Evolutionary conservation across 768 basidiomycete genomes (phyloP).

Genomic region (Pulveroboletus sp.): DNA sequence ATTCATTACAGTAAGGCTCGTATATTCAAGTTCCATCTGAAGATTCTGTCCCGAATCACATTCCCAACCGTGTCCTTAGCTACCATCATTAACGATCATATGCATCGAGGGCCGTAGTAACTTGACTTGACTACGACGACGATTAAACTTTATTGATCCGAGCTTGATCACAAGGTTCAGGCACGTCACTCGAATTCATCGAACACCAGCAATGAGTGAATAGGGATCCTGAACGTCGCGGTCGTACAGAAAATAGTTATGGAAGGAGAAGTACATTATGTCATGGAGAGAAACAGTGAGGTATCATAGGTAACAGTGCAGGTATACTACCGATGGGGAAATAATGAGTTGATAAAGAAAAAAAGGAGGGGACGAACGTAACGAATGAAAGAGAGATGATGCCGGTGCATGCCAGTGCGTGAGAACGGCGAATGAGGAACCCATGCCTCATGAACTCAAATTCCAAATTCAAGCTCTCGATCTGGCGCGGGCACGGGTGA

Average conservation of each 20-base stretch:
- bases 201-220: not conserved
- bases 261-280: slow-evolving; percentile 8
- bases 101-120: slow-evolving; percentile 5
- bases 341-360: slow-evolving; percentile 20
- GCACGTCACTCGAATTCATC: no score
- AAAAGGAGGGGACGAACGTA: slow-evolving; percentile 10
- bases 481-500: slow-evolving; percentile 21
- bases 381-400: not conserved
- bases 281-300: not conserved
- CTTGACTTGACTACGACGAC: not conserved
- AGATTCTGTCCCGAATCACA: not conserved
- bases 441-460: not conserved
- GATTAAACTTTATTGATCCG: slow-evolving; percentile 15
- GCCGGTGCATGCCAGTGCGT: no score
- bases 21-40: not conserved
- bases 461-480: slow-evolving; percentile 12
- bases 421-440: not conserved
- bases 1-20: not conserved
- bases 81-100: slow-evolving; percentile 15
- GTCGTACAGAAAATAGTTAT: not conserved
- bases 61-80: slow-evolving; percentile 2
- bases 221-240: slow-evolving; percentile 4
- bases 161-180: no score
- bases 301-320: not conserved
- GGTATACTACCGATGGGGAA: slow-evolving; percentile 1